Evolutionary conservation across 164 flowering plant genomes (phyloP), one percentile per base, ranked within the genome.

Genomic region (Berberis vulgaris): DNA sequence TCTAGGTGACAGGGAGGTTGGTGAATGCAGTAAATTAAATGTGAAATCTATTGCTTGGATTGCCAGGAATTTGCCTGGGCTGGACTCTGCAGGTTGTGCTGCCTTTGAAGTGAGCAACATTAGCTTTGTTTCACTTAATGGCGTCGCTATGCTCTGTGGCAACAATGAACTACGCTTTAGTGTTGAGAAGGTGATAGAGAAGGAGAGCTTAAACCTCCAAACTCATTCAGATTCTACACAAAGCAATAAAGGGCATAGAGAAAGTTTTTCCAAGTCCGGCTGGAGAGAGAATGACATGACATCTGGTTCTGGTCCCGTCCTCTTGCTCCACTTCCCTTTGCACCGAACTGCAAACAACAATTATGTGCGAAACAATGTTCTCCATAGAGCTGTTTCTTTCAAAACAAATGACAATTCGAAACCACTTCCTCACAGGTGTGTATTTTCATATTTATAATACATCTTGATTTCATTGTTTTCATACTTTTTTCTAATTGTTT

Each of bases 1-100:
- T 71, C 71, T 83, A 44, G 94, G 94, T n/a, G 94, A 87, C 64
- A 78, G 89, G 72, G 94, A 85, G 65, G 41, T 82, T 54, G 94
- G 94, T 63, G 75, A 71, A 26, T 87, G 94, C 74, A 59, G 68
- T 49, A 65, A 63, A n/a, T 59, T 85, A 40, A 72, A 77, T 58
- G 54, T 64, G 11, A 64, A 71, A 5, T 64, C 67, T 63, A 78
- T 85, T 59, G 56, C 69, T 49, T 69, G 77, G 79, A 65, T 80
- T 41, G 65, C 84, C 41, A 70, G 77, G 63, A 81, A 54, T 41
- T 81, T 87, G 45, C 86, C 94, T 1, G 94, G 88, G 39, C 61
- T 87, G 67, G 85, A 82, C 61, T 80, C 83, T 11, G 67, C 79
- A 12, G 94, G 88, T 53, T 87, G 86, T 68, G 80, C 85, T 61